Evolutionary conservation across 495 filamentous ascomycete species (phyloP).

Genomic region (Neurospora hispaniola): DNA sequence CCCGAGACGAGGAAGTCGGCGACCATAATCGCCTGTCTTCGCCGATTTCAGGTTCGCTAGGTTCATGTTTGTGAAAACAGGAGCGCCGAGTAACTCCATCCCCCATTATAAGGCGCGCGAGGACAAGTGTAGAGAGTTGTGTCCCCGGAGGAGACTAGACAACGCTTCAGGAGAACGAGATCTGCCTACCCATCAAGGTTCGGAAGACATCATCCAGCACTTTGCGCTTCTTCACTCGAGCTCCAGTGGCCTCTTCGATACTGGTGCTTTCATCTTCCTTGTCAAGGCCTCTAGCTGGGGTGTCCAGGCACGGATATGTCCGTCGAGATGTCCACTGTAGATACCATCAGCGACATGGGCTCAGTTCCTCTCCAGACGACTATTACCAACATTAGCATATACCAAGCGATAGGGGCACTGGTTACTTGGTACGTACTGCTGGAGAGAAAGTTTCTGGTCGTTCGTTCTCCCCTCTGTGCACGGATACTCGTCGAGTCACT

Average conservation of each 20-base stretch:
- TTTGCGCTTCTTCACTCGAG: slow-evolving; percentile 45
- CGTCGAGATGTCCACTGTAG: slow-evolving; percentile 48
- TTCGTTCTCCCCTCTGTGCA: slow-evolving; percentile 23
- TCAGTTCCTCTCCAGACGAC: slow-evolving; percentile 56
- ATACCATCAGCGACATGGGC: slow-evolving; percentile 27
- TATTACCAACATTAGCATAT: background rate
- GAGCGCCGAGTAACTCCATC: background rate
- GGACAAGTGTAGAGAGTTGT: background rate
- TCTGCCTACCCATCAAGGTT: slow-evolving; percentile 40
- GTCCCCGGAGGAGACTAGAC: background rate
- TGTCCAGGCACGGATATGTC: slow-evolving; percentile 47
- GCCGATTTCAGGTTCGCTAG: background rate
- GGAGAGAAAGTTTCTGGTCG: slow-evolving; percentile 50
- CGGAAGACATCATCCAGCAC: slow-evolving; percentile 48
- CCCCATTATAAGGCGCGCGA: background rate
- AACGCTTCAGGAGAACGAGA: slow-evolving; percentile 34
- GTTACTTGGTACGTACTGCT: slow-evolving; percentile 19
- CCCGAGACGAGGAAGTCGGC: background rate
- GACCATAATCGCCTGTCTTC: background rate
- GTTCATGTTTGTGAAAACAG: background rate
- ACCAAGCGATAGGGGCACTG: background rate
- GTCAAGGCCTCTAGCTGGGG: slow-evolving; percentile 41
- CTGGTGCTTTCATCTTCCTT: slow-evolving; percentile 30
- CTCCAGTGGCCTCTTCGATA: slow-evolving; percentile 20
- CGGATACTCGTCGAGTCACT: slow-evolving; percentile 11